Evolutionary conservation across 495 filamentous ascomycete species (phyloP), one percentile per base, ranked within the genome.

Genomic region (Hypoxylon cercidicola): DNA sequence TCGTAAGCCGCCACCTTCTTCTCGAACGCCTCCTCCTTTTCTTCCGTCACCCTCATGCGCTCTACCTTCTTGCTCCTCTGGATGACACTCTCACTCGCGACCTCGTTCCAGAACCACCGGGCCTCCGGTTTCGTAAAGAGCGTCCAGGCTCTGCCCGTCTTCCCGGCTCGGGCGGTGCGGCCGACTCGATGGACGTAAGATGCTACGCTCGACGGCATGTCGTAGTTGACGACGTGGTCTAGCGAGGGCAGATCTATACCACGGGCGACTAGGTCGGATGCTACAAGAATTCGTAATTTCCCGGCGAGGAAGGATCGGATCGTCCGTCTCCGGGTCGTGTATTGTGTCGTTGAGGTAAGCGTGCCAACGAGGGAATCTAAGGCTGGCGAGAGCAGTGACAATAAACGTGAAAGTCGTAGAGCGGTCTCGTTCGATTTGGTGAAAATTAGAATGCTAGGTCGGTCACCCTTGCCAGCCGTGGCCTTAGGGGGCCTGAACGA

Each of bases 171-270:
- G 9, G 94, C 94, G 0, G 95, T 97, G 55, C 95, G 86, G 9
- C 95, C 95, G 10, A 97, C 92, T 18, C 95, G 89, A 75, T 99
- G 95, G 11, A 98, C 89, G 66, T 98, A 99, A 15, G 87, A 89
- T 3, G 87, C 90, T 20, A 92, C 77, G 60, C 86, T 90, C 8
- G 85, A 83, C 0, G 95, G 96, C 32, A 98, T 80, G 72, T 98
- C 95, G 79, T 99, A 99, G 74, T 97, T 97, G 68, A 98, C 79
- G 10, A 98, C 92, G 64, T 96, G 90, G 20, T 87, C 87, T 20
- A 98, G 81, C 20, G 87, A 84, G 1, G 83, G 83, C 1, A 97
- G 79, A 72, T 99, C 95, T n/a, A 99, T 86, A 69, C 95, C 95
- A 44, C 96, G 90, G 0, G 94, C 90, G 1, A 94, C 93, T 20